These are phyloP conservation scores for Moringa oleifera DNA, from an alignment of 345 rosid species.

Conservation along the genomic window DNA sequence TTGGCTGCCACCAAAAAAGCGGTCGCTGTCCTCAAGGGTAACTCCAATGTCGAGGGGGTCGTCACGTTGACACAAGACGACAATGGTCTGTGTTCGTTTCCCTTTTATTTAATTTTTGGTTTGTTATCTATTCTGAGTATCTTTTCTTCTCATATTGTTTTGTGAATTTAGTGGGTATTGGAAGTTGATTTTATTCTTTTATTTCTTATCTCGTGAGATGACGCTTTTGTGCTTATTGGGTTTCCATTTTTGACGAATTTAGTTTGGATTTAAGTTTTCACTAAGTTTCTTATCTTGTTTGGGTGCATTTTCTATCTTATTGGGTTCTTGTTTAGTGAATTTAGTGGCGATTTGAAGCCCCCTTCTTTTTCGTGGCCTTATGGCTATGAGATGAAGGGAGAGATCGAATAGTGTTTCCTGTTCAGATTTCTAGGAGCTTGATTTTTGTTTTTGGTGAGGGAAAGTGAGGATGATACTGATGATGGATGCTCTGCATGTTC, in stretches of 20 bases:
- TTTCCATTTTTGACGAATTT: background rate
- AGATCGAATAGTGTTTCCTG: background rate
- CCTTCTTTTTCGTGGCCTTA: background rate
- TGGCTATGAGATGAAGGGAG: background rate
- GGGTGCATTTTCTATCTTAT: background rate
- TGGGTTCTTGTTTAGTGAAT: background rate
- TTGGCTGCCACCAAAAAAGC: constrained; percentile 73
- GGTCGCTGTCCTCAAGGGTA: constrained; percentile 86
- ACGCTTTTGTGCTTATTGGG: background rate
- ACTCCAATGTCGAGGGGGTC: constrained; percentile 80
- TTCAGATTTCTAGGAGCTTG: too few relatives aligned
- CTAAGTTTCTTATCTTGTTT: background rate
- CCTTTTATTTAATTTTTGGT: background rate
- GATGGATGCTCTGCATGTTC: background rate
- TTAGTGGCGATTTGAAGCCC: background rate
- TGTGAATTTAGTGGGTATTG: constrained; percentile 2
- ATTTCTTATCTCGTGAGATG: background rate
- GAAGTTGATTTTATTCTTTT: background rate
- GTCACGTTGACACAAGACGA: constrained; percentile 73
- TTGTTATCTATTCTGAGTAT: background rate
- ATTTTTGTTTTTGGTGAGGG: too few relatives aligned
- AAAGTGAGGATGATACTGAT: too few relatives aligned
- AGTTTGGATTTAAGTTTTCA: background rate
- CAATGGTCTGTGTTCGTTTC: constrained; percentile 35
- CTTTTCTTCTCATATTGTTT: background rate